Evolutionary conservation across 805 yeast species (phyloP).

Genomic region (Candida maltosa): DNA sequence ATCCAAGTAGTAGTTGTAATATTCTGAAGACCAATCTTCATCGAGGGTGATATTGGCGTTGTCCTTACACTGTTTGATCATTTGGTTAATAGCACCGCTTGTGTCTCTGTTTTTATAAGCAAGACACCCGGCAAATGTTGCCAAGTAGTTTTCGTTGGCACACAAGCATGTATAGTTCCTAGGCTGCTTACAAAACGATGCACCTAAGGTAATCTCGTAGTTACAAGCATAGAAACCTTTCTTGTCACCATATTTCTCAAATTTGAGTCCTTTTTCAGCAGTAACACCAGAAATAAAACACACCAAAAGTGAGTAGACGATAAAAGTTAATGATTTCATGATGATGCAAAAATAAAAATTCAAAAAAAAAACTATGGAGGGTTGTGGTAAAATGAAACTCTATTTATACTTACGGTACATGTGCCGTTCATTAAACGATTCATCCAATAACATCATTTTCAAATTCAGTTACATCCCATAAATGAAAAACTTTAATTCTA

Average conservation of each 20-base stretch:
- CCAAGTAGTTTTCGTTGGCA: slow-evolving; percentile 20
- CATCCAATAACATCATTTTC: no score
- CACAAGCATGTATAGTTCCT: slow-evolving; percentile 19
- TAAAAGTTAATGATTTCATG: no score
- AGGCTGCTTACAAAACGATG: slow-evolving; percentile 5
- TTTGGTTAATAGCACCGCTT: neutral
- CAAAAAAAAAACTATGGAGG: no score
- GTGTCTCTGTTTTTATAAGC: slow-evolving; percentile 5
- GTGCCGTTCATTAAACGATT: no score
- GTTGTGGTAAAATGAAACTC: no score
- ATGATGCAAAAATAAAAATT: no score
- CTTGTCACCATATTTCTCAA: neutral
- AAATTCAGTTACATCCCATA: no score
- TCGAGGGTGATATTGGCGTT: slow-evolving; percentile 1
- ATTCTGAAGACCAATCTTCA: slow-evolving; percentile 1
- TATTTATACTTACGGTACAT: no score
- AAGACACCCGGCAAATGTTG: slow-evolving; percentile 29
- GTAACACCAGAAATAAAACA: neutral
- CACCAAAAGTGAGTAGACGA: no score
- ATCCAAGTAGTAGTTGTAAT: neutral
- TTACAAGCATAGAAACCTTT: slow-evolving; percentile 3
- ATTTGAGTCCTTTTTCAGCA: slow-evolving; percentile 1
- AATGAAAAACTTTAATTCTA: no score
- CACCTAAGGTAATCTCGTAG: slow-evolving; percentile 3
- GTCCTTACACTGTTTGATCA: neutral